phyloP scores from a whole-genome alignment of 2,329 filamentous ascomycete genomes.

The Aureobasidium musti region DNA sequence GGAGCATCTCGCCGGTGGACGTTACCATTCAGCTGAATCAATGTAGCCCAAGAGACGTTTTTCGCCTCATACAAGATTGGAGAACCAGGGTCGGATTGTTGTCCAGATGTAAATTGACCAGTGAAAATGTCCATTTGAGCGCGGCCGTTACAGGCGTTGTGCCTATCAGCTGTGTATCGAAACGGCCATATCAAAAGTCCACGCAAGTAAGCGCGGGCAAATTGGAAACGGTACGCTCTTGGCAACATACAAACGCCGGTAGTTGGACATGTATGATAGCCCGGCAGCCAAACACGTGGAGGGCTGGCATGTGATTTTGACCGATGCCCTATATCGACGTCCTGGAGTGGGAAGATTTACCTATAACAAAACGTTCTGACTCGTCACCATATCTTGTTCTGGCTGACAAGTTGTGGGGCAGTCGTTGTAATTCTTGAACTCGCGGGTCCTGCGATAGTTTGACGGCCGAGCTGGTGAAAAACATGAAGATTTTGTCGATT shows the following conservation, averaged over 20 bases:
- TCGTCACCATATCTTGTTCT: background rate
- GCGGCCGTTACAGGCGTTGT: conserved; percentile 13
- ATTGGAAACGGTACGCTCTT: conserved; percentile 8
- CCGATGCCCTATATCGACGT: conserved; percentile 7
- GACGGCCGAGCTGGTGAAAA: no score
- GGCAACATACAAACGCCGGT: conserved; percentile 11
- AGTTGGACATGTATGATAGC: background rate
- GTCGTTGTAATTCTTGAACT: background rate
- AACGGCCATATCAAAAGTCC: conserved; percentile 25
- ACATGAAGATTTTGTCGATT: background rate
- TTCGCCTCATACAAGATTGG: conserved; percentile 23
- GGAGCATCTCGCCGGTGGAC: conserved; percentile 8
- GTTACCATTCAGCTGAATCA: conserved; percentile 17
- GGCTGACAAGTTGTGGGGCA: background rate
- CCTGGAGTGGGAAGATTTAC: conserved; percentile 3
- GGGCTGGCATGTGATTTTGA: background rate
- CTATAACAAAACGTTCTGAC: conserved; percentile 23
- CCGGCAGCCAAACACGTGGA: conserved; percentile 22
- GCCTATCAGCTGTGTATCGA: conserved; percentile 22
- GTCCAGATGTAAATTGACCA: background rate
- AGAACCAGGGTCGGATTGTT: conserved; percentile 19
- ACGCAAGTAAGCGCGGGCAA: conserved; percentile 3
- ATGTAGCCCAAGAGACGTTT: background rate
- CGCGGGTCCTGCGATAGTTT: no score
- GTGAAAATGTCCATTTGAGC: background rate